Base-by-base conservation (phyloP, 805 yeast genomes). In the Kluyveromyces starmeri region DNA sequence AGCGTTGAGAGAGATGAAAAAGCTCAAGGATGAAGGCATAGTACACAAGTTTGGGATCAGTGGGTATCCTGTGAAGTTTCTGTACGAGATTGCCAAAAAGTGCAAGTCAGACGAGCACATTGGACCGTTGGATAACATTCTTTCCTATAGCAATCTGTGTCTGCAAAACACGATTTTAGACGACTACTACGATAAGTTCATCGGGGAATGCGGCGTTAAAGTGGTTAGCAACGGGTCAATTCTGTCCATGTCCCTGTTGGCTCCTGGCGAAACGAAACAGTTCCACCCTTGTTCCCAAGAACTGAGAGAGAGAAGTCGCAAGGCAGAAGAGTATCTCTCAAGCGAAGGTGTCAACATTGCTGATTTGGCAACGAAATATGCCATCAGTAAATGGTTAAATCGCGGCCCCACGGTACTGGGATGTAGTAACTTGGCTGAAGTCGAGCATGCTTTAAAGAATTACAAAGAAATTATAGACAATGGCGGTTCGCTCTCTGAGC, bases 111-210 rank as follows among this genome's bases (percentile, higher is more conserved):
- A 52, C 4, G 58, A 51, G 12, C 64, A 61, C 2, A 71, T 78
- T 33, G 82, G 84, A 1, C 65, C 76, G 1, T 58, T 88, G 36
- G 96, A 88, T 53, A 73, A 78, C 1, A 69, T 85, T 1, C 61
- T 89, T 44, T 78, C 88, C 20, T 88, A 88, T 53, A 77, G 82
- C 35, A 78, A 88, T 52, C 73, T 85, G 55, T 83, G 92, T 47
- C 55, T 88, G 20, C 96, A 89, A 51, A 88, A 86, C 57, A 68
- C 73, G 14, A 51, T 40, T 5, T 60, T 81, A 28, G 61, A 69
- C 17, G 57, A 65, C 0, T 70, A 68, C 45, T 58, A 66, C 45
- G 68, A 65, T 5, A 62, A 61, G 23, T 75, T 83, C 44, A 56
- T 68, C 25, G 21, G 35, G 0, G 73, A 71, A 6, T 73, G 82